A percentile compares a stretch with the other conserved stretches of the same genome.
Conservation (phyloP, 2,329 filamentous ascomycete species). For the Orbilia javanica region DNA sequence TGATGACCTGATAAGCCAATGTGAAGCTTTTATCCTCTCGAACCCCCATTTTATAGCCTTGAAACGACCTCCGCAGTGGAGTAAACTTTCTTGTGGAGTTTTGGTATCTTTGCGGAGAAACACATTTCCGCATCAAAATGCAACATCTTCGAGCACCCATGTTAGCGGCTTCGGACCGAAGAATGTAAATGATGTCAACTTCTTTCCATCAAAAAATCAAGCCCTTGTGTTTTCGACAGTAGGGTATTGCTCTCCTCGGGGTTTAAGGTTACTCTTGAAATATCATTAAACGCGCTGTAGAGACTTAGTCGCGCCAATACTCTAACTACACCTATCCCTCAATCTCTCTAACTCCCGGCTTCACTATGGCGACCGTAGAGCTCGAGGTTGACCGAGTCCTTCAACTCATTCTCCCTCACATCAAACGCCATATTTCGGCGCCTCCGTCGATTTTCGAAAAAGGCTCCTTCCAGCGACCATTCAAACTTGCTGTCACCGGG, state of each 20-base stretch:
- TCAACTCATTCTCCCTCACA: constrained; percentile 28
- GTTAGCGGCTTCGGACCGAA: constrained; percentile 15
- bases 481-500: constrained; percentile 89
- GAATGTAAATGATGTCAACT: neutral
- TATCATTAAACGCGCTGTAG: neutral
- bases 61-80: neutral
- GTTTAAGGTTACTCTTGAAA: neutral
- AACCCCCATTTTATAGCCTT: constrained; percentile 34
- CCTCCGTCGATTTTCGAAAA: constrained; percentile 21
- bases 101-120: constrained; percentile 38
- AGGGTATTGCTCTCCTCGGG: neutral
- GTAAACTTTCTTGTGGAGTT: neutral
- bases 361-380: constrained; percentile 16
- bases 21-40: neutral
- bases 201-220: neutral
- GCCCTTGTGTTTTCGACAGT: neutral
- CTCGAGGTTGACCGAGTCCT: constrained; percentile 33
- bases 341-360: constrained; percentile 4
- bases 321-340: neutral
- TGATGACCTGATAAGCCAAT: neutral
- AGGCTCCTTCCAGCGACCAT: constrained; percentile 68
- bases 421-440: constrained; percentile 24
- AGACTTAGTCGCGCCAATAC: neutral
- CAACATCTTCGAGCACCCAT: constrained; percentile 16
- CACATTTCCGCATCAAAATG: constrained; percentile 41